Base-by-base conservation (phyloP, 257 asterid species). In the Solanum pimpinellifolium region DNA sequence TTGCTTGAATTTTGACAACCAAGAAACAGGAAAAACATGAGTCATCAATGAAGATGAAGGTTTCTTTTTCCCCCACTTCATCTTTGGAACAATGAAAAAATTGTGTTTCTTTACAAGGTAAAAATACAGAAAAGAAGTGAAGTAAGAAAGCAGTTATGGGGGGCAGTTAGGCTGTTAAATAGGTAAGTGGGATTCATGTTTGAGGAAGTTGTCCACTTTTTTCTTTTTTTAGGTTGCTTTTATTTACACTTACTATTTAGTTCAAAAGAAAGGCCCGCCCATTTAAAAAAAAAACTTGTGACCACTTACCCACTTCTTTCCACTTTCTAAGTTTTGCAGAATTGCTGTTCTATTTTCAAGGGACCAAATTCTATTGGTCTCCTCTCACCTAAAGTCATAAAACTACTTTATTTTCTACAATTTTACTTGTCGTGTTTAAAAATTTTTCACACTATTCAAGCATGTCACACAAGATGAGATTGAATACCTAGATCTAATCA, bases 261-360 rank as follows among this genome's bases (percentile, higher is more conserved):
- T 94, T 92, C 95, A 91, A 95, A 95, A 91, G 91, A 92, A 92
- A 91, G 89, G 60, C 94, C 94, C 95, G 93, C 98, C 98, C 93
- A 87, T 74, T 81, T 49, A 66, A 37, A 20, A 66, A 20, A 11
- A 93, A 90, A 89, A 94, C 94, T 88, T 92, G 98, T 94, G 97
- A 93, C 93, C 94, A 91, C 93, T 92, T 89, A 83, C 87, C 90
- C 92, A 90, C 95, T 93, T 94, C 87, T 84, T 25, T 78, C 87
- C 27, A 86, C 90, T 88, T 91, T 87, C 77, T 80, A 86, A 33
- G 41, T 78, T 42, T 59, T 87, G 65, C 86, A 87, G 89, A 83
- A 83, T 39, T 52, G 87, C 69, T 87, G 89, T 84, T 81, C 86
- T 18, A 37, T 31, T 74, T 73, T 31, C 56, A 83, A 85, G 80